Percentiles rank a stretch among this genome's conserved stretches.
Evolutionary conservation across 2,329 filamentous ascomycete genomes (phyloP).

Genomic region (Ophiocordyceps camponoti-floridani): DNA sequence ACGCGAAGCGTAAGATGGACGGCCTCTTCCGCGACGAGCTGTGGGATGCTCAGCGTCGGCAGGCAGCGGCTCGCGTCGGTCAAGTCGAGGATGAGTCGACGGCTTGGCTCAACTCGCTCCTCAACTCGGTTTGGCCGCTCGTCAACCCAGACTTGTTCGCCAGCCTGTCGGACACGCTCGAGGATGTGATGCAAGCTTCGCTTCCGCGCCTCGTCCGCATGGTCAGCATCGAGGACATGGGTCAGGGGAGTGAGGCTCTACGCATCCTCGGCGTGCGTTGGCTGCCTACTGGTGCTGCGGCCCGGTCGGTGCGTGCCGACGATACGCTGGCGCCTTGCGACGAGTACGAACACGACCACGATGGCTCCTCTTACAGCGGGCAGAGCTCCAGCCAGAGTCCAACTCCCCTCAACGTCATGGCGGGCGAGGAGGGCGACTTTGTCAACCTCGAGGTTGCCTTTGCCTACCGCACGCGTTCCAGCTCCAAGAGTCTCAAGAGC

Average conservation of each 20-base stretch:
- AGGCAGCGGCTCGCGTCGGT: constrained; percentile 22
- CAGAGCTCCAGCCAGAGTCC: neutral
- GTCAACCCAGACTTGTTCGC: constrained; percentile 61
- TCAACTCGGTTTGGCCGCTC: constrained; percentile 53
- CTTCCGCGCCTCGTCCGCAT: constrained; percentile 51
- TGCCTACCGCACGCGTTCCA: constrained; percentile 48
- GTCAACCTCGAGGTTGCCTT: constrained; percentile 62
- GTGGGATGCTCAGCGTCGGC: constrained; percentile 45
- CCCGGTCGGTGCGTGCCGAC: constrained; percentile 37
- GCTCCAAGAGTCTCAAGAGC: constrained; percentile 42
- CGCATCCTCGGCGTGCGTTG: constrained; percentile 55
- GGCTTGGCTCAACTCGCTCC: constrained; percentile 53
- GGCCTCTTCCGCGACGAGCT: constrained; percentile 50
- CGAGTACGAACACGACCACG: constrained; percentile 4
- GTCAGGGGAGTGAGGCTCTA: constrained; percentile 54
- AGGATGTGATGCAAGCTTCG: constrained; percentile 67
- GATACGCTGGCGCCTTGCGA: constrained; percentile 29
- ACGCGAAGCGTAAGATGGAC: constrained; percentile 42
- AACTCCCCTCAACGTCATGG: constrained; percentile 37
- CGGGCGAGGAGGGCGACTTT: constrained; percentile 62
- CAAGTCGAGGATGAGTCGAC: constrained; percentile 41
- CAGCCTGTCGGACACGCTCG: constrained; percentile 49
- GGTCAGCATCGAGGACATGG: constrained; percentile 60
- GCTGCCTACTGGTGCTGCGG: constrained; percentile 53
- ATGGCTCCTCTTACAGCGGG: constrained; percentile 3